Percentiles rank a stretch among this genome's conserved stretches.
These are phyloP conservation scores for Podosphaera fusca DNA, from an alignment of 2,329 filamentous ascomycete species.

Conservation along the genomic window DNA sequence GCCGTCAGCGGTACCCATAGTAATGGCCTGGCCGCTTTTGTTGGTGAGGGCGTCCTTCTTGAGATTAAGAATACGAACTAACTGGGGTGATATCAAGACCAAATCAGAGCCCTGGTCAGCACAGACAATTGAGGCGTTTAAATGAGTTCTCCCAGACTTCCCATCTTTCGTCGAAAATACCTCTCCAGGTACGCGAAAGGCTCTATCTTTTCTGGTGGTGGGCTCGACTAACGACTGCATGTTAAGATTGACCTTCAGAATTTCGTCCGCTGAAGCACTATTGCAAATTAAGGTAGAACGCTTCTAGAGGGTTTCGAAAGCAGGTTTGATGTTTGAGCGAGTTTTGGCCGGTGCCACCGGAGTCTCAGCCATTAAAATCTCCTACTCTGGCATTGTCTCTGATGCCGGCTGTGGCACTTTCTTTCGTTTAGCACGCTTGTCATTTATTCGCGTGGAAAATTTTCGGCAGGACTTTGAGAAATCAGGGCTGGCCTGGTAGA, in stretches of 20 bases:
- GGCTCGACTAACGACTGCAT: background rate
- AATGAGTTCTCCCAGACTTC: no score
- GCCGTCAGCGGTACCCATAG: background rate
- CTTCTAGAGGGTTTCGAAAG: no score
- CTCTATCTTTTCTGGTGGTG: background rate
- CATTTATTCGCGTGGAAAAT: background rate
- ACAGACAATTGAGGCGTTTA: background rate
- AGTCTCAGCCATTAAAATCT: no score
- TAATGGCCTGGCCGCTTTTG: background rate
- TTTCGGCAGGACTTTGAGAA: background rate
- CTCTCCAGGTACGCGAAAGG: no score
- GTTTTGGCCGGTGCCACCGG: no score
- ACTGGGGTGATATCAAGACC: background rate
- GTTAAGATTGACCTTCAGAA: background rate
- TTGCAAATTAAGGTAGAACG: no score
- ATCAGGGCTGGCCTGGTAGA: no score
- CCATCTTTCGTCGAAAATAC: no score
- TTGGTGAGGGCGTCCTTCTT: background rate
- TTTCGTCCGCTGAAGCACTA: no score
- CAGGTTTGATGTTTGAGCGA: no score
- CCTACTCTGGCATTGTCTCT: background rate
- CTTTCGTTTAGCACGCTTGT: background rate
- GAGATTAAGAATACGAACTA: background rate
- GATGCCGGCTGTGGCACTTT: background rate
- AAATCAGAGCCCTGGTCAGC: background rate